Conservation (phyloP, 1,284 basidiomycete genomes). For the Apiotrichum gracile region DNA sequence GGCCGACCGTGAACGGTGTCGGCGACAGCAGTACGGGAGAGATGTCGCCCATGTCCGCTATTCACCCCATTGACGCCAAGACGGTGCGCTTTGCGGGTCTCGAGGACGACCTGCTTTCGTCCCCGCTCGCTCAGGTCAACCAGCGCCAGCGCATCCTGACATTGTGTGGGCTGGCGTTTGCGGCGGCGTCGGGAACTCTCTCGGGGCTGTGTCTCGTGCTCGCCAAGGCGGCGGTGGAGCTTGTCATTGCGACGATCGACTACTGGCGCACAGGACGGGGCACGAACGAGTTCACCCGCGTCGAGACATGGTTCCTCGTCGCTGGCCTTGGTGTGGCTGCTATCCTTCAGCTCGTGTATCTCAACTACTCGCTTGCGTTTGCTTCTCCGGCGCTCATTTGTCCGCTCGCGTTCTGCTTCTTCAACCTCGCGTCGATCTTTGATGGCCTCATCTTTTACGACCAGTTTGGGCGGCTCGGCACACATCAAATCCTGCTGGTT, state of each 20-base stretch:
- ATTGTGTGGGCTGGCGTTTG: slow-evolving; percentile 76
- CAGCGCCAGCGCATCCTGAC: slow-evolving; percentile 54
- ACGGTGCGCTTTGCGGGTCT: slow-evolving; percentile 3
- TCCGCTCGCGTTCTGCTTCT: slow-evolving; percentile 92
- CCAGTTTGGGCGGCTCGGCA: slow-evolving; percentile 69
- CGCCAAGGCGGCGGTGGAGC: slow-evolving; percentile 88
- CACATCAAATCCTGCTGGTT: slow-evolving; percentile 67
- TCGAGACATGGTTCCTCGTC: slow-evolving; percentile 41
- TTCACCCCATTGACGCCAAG: slow-evolving; percentile 1
- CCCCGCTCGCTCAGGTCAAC: background rate
- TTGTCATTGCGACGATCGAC: slow-evolving; percentile 71
- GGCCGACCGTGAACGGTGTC: slow-evolving; percentile 6
- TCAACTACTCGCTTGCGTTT: slow-evolving; percentile 80
- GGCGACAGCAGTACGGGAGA: background rate
- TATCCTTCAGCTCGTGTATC: slow-evolving; percentile 66
- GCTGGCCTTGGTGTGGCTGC: slow-evolving; percentile 35
- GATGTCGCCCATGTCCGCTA: slow-evolving; percentile 3
- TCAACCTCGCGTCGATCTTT: slow-evolving; percentile 85
- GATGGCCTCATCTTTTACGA: slow-evolving; percentile 81
- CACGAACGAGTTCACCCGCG: slow-evolving; percentile 72
- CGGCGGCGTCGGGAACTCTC: slow-evolving; percentile 83
- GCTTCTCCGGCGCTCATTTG: slow-evolving; percentile 86
- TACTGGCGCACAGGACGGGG: slow-evolving; percentile 50
- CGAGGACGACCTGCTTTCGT: slow-evolving; percentile 6
- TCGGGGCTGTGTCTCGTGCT: slow-evolving; percentile 90